Base-by-base conservation (phyloP, 768 basidiomycete species). In the Neoboletus subvelutipes region DNA sequence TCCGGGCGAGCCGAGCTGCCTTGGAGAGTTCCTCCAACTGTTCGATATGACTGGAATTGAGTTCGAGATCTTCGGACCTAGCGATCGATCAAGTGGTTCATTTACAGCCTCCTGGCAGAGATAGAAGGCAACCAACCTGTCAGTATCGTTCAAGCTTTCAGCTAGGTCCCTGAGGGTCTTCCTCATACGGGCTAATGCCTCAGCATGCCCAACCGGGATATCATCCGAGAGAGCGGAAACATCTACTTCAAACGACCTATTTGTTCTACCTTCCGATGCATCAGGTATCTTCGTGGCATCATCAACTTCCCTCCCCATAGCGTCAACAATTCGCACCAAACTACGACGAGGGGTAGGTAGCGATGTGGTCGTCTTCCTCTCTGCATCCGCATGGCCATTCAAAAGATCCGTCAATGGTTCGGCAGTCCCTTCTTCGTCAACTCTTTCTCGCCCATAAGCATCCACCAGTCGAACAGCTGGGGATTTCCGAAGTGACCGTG, bases 381-480 rank as follows among this genome's bases (percentile, higher is more conserved):
- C 65, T 22, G 55, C 55, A 36, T 73, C 68, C 55, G 58, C 61
- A 24, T 54, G 55, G 20, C 49, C 55, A 43, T 61, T 62, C 22
- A 50, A 26, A 33, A 56, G 47, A 29, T 48, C 31, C 24, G 36
- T 36, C 37, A 18, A 26, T 40, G 52, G 11, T 22, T 24, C 48
- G 20, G 24, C 39, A 43, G 41, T 22, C 11, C 36, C 45, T 58
- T 66, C 58, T 54, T 64, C 58, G 17, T 61, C 48, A 49, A 49
- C 43, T 59, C 72, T 70, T 66, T 83, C 79, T 42, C 82, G 74
- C 10, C 89, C 89, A 67, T 81, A 90, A 9, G 84, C 86, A 71
- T 92, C 88, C 28, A 91, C 73, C n/a, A 90, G 65, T 26, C 87
- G 81, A 36, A 91, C 77, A 48, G 76, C 76, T 7, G 81, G 78